Percentiles rank a stretch among this genome's conserved stretches.
These are phyloP conservation scores for Reutealis trisperma DNA, from an alignment of 345 rosid species.

Conservation along the genomic window DNA sequence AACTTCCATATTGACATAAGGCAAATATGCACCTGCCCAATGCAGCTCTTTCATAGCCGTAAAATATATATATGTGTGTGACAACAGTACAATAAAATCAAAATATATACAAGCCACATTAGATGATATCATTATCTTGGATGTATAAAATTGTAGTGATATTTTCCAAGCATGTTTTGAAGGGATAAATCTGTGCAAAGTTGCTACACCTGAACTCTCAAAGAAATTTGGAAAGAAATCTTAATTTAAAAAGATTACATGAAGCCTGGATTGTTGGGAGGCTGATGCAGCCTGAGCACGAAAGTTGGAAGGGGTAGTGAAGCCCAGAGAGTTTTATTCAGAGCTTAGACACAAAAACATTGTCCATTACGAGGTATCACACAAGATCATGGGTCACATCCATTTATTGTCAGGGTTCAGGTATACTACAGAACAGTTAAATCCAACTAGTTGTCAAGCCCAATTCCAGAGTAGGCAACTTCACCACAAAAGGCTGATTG, in stretches of 20 bases:
- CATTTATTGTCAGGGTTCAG: neutral
- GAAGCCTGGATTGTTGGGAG: neutral
- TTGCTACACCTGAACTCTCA: neutral
- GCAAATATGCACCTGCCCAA: neutral
- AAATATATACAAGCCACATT: neutral
- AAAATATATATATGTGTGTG: neutral
- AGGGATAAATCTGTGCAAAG: neutral
- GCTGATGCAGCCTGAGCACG: neutral
- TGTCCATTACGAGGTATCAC: neutral
- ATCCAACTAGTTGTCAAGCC: neutral
- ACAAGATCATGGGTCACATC: neutral
- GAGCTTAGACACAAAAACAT: neutral
- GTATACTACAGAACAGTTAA: neutral
- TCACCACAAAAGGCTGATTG: neutral
- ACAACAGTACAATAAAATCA: neutral
- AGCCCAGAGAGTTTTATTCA: neutral
- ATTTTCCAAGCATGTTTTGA: neutral
- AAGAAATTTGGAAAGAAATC: neutral
- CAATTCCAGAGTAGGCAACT: neutral
- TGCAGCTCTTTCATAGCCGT: neutral
- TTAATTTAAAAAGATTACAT: neutral
- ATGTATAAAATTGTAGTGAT: neutral
- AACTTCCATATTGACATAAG: conserved; percentile 3
- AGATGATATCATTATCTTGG: neutral
- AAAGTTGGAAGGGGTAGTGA: neutral